Percentiles rank a stretch among this genome's conserved stretches.
These are phyloP conservation scores for Claviceps arundinis DNA, from an alignment of 2,329 filamentous ascomycete species.

Conservation along the genomic window DNA sequence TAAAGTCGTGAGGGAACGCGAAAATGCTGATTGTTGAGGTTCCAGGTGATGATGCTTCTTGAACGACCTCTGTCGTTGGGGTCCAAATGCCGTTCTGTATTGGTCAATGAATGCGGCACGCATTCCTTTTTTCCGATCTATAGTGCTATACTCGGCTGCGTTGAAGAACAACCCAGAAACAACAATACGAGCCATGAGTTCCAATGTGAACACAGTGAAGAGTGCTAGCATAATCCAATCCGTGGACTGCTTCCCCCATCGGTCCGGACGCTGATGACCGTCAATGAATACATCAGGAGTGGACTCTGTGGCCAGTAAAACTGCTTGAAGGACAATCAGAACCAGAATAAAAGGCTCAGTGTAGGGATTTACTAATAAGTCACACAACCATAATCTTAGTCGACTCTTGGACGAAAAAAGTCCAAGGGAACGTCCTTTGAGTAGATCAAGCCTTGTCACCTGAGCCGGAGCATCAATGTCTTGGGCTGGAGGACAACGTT, in stretches of 20 bases:
- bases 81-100: slow-evolving; percentile 67
- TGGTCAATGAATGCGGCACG: slow-evolving; percentile 63
- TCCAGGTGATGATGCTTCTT: slow-evolving; percentile 35
- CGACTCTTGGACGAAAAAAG: slow-evolving; percentile 70
- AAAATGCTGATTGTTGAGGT: slow-evolving; percentile 49
- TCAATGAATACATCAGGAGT: slow-evolving; percentile 54
- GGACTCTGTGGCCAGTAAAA: slow-evolving; percentile 79
- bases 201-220: slow-evolving; percentile 81
- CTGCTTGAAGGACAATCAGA: slow-evolving; percentile 75
- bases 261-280: slow-evolving; percentile 43
- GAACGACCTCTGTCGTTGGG: slow-evolving; percentile 58
- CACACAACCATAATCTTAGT: slow-evolving; percentile 62
- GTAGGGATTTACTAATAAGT: slow-evolving; percentile 72
- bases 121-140: slow-evolving; percentile 64
- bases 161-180: slow-evolving; percentile 92
- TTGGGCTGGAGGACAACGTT: slow-evolving; percentile 17
- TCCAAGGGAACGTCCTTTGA: slow-evolving; percentile 75
- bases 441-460: slow-evolving; percentile 45
- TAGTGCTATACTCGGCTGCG: slow-evolving; percentile 80
- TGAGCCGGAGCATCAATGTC: slow-evolving; percentile 3
- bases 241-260: slow-evolving; percentile 55
- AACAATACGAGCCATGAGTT: slow-evolving; percentile 69
- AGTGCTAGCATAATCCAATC: slow-evolving; percentile 73
- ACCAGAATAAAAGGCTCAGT: slow-evolving; percentile 79
- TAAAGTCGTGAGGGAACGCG: slow-evolving; percentile 69